Base-by-base conservation (phyloP, 176 grass and related monocot species). In the Saccharum officinarum region DNA sequence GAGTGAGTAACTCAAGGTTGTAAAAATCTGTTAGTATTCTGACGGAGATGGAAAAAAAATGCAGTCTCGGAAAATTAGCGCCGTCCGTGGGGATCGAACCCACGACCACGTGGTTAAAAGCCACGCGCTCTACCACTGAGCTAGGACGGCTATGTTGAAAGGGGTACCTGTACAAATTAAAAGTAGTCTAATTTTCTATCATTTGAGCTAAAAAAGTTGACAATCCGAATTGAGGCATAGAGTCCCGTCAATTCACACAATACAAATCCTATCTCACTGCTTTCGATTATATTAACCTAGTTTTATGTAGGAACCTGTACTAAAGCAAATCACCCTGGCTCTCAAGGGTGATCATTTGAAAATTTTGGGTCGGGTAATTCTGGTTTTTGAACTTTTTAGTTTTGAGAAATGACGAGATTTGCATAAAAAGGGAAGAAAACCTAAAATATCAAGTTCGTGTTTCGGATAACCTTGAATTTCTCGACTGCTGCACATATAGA, bases 91-190 rank as follows among this genome's bases (percentile, higher is more conserved):
- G 85, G 89, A 80, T 91, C 85, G 85, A 91, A 87, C 89, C 75
- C 80, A 90, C 80, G 89, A 74, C 89, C 85, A 90, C 89, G 84
- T 80, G 84, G 75, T 91, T 91, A 91, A 91, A 91, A 87, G 89
- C 85, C 80, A 87, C 87, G 87, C 89, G 87, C 84, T 94, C 89
- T 91, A 91, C 87, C 92, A 91, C 88, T 83, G 88, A 90, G 88
- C 84, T 90, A 90, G 84, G 88, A 90, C 74, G 84, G 75, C 87
- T 8, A 0, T 11, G 7, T 25, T 1, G 46, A 7, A 7, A 7
- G 5, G 0, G 6, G 0, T 57, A 0, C 0, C 54, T 20, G 54
- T 20, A 22, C 0, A 46, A 46, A 4, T 12, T 36, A 36, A 0
- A 36, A 36, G 34, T 4, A 36, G 33, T 1, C 3, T 3, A 34